Base-by-base conservation (phyloP, 768 basidiomycete species). In the Mycena indigotica region DNA sequence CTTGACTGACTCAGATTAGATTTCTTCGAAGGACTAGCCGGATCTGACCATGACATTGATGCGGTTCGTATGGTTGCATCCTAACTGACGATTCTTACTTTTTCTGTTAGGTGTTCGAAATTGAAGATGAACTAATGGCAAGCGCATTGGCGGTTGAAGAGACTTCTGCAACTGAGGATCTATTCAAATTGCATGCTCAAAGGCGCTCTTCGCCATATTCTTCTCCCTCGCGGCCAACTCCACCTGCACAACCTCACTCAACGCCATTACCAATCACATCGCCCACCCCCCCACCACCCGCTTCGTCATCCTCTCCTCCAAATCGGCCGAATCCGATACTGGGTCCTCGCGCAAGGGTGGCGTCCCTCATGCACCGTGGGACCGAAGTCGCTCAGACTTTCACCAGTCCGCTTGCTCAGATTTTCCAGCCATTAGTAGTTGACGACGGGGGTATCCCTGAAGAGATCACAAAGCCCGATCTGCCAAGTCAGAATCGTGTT, bases 81-180 rank as follows among this genome's bases (percentile, higher is more conserved):
- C n/a, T n/a, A n/a, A n/a, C n/a, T n/a, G n/a, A n/a, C n/a, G n/a
- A n/a, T n/a, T n/a, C n/a, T n/a, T n/a, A n/a, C n/a, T n/a, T n/a
- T n/a, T n/a, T n/a, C n/a, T n/a, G n/a, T n/a, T 53, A 91, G 86
- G 84, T 94, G 19, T 94, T 94, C 64, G 89, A 93, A 61, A 78
- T 93, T 12, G 87, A 87, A 66, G 87, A 89, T 17, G 84, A 87
- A 50, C 74, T 80, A 24, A 77, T 79, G 48, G 84, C 79, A 4
- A 84, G 80, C 62, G 86, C 86, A 5, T 73, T 87, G 10, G 85
- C 41, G 63, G 60, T 48, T 19, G 55, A 23, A 59, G 66, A 41
- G 21, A 15, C 15, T 60, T 46, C 30, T 41, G 25, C 52, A 23
- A 55, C 51, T 30, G 54, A 57, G 35, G 60, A 67, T 48, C 58